Evolutionary conservation across 768 basidiomycete species (phyloP).

Genomic region (Psilocybe tampanensis): DNA sequence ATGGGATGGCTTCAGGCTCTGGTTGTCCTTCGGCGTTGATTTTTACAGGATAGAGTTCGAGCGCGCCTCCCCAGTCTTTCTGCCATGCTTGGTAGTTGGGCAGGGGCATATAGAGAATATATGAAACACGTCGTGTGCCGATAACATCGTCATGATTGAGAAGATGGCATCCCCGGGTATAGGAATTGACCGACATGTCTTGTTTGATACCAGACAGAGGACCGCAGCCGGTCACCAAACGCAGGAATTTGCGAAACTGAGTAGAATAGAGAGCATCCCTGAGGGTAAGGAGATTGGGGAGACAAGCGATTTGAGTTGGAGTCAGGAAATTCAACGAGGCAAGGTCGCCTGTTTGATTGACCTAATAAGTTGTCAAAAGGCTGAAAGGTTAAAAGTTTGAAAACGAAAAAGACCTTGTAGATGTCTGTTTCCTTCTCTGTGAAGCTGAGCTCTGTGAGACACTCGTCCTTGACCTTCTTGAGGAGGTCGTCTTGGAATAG

Average conservation of each 20-base stretch:
- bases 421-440: slow-evolving; percentile 98
- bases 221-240: slow-evolving; percentile 88
- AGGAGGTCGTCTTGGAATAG: slow-evolving; percentile 87
- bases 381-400: background rate
- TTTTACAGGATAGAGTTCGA: slow-evolving; percentile 87
- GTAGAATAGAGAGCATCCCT: slow-evolving; percentile 91
- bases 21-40: slow-evolving; percentile 60
- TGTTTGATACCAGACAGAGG: slow-evolving; percentile 89
- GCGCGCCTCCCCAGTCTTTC: slow-evolving; percentile 88
- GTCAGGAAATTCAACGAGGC: slow-evolving; percentile 90
- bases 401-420: slow-evolving; percentile 66
- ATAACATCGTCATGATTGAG: slow-evolving; percentile 99
- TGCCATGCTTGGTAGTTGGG: slow-evolving; percentile 78
- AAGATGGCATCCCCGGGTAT: slow-evolving; percentile 89
- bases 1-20: slow-evolving; percentile 69
- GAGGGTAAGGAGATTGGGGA: slow-evolving; percentile 79
- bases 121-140: slow-evolving; percentile 89
- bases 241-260: slow-evolving; percentile 81
- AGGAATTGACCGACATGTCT: slow-evolving; percentile 94
- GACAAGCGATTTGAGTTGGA: slow-evolving; percentile 71
- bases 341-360: slow-evolving; percentile 96
- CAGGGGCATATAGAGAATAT: slow-evolving; percentile 95
- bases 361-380: slow-evolving; percentile 44
- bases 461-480: slow-evolving; percentile 81
- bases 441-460: slow-evolving; percentile 75